Evolutionary conservation across 169 alveolate species (phyloP).

Genomic region (Theileria orientalis): DNA sequence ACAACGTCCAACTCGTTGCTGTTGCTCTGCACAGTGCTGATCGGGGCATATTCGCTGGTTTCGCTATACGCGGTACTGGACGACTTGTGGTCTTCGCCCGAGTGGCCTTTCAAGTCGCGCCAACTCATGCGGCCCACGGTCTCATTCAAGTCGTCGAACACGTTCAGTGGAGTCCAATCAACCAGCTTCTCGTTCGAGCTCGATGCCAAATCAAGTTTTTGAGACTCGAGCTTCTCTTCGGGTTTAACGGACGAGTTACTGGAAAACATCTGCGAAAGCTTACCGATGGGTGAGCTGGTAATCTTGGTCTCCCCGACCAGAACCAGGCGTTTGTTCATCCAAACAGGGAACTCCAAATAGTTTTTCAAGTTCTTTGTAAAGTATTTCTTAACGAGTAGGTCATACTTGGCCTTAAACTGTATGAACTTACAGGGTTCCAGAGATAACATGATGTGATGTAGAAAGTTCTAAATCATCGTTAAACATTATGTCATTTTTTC

Average conservation of each 20-base stretch:
- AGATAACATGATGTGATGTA: conserved; percentile 53
- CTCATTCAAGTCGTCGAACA: conserved; percentile 21
- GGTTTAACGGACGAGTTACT: not conserved
- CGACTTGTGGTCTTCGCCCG: no score
- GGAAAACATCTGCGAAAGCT: not conserved
- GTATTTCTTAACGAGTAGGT: conserved; percentile 39
- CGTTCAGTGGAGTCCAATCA: conserved; percentile 38
- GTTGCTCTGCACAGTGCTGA: no score
- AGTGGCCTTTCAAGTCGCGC: no score
- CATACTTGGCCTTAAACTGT: conserved; percentile 32
- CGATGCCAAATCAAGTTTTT: not conserved
- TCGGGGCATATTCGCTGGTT: no score
- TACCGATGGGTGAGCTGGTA: conserved; percentile 15
- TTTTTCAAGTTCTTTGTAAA: conserved; percentile 43
- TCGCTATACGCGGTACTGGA: no score
- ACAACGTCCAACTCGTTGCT: not conserved
- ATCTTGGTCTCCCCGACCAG: conserved; percentile 46
- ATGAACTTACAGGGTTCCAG: conserved; percentile 61
- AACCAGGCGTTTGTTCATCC: conserved; percentile 54
- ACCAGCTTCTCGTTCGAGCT: not conserved
- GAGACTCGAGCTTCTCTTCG: no score
- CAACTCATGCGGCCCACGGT: conserved; percentile 6
- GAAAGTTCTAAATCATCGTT: conserved; percentile 33
- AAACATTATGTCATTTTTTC: not conserved
- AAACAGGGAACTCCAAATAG: conserved; percentile 39